These are phyloP conservation scores for Sordaria brevicollis DNA, from an alignment of 495 filamentous ascomycete species.

Conservation along the genomic window DNA sequence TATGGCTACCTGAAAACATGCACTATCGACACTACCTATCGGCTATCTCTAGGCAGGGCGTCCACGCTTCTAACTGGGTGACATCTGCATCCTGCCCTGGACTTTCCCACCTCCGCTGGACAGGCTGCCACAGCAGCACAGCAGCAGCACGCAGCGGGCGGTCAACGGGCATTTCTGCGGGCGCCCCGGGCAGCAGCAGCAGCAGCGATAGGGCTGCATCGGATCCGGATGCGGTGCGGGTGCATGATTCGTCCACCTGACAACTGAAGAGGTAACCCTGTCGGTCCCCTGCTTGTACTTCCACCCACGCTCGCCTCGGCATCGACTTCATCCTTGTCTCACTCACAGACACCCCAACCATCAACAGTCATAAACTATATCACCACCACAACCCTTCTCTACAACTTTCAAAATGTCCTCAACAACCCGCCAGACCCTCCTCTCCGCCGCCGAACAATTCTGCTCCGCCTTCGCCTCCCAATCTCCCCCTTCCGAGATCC, in stretches of 20 bases:
- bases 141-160: too few relatives aligned
- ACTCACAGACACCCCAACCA: neutral
- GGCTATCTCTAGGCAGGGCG: neutral
- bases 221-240: neutral
- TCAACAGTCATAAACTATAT: neutral
- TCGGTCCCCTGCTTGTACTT: neutral
- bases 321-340: neutral
- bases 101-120: too few relatives aligned
- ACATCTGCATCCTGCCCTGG: too few relatives aligned
- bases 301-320: too few relatives aligned
- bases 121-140: too few relatives aligned
- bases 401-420: neutral
- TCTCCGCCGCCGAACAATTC: conserved; percentile 33
- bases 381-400: neutral
- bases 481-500: conserved; percentile 22
- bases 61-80: neutral
- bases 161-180: too few relatives aligned
- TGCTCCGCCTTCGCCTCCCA: conserved; percentile 35
- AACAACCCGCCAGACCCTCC: conserved; percentile 23
- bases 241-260: neutral
- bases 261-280: neutral
- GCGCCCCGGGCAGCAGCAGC: too few relatives aligned
- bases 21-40: too few relatives aligned
- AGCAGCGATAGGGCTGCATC: neutral
- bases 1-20: too few relatives aligned